Percentiles rank a stretch among this genome's conserved stretches.
Evolutionary conservation across 768 basidiomycete genomes (phyloP).

Genomic region (Lactarius deliciosus): DNA sequence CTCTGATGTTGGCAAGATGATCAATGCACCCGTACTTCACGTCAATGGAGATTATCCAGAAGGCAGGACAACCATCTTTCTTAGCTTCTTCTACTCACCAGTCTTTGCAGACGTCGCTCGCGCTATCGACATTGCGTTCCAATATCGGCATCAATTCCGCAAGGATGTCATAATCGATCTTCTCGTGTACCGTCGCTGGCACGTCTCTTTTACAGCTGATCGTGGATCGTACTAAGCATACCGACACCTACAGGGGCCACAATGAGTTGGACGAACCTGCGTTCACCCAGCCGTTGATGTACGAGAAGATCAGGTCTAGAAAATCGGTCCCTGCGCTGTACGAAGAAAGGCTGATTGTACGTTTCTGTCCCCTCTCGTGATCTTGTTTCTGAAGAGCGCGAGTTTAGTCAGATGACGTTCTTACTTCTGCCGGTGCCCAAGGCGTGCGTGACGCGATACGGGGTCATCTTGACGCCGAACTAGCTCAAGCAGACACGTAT

Average conservation of each 20-base stretch:
- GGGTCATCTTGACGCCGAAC: constrained; percentile 58
- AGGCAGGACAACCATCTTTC: constrained; percentile 41
- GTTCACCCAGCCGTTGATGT: constrained; percentile 90
- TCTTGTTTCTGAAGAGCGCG: background rate
- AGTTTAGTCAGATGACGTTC: constrained; percentile 45
- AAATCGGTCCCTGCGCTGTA: constrained; percentile 79
- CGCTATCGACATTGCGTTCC: constrained; percentile 86
- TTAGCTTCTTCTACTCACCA: background rate
- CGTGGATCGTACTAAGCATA: background rate
- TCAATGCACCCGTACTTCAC: constrained; percentile 84
- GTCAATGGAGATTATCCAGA: constrained; percentile 92
- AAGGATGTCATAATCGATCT: constrained; percentile 91
- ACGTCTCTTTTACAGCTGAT: constrained; percentile 27
- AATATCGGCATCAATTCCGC: constrained; percentile 82
- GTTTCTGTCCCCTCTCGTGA: constrained; percentile 31
- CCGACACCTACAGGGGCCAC: constrained; percentile 56
- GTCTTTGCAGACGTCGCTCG: constrained; percentile 65
- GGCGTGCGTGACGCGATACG: constrained; percentile 58
- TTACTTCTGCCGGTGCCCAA: constrained; percentile 51
- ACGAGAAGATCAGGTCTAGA: constrained; percentile 77
- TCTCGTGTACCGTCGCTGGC: constrained; percentile 86
- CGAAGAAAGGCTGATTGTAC: constrained; percentile 72
- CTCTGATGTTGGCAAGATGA: constrained; percentile 87
- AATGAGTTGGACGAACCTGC: constrained; percentile 87
- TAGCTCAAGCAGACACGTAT: constrained; percentile 50